Base-by-base conservation (phyloP, 148 eudicot genomes). In the Rhododendron vialii region DNA sequence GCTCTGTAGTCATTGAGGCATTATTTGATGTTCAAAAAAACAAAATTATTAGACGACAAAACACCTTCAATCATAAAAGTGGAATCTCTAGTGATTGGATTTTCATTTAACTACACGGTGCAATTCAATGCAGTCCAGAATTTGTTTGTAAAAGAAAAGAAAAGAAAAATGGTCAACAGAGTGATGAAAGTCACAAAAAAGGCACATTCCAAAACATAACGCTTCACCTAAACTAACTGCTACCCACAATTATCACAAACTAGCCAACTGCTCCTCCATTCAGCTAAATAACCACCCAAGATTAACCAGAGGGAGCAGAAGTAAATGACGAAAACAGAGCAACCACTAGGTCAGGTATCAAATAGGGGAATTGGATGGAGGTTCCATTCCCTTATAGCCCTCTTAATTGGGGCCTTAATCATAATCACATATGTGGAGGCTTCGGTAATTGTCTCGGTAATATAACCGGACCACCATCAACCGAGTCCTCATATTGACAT, bases 361-460 rank as follows among this genome's bases (percentile, higher is more conserved):
- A 13, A 26, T 7, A 76, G 45, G 48, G 48, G 90, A 38, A 63
- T 88, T 35, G 47, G 86, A 85, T 86, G 81, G 85, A 85, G 80
- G 38, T 85, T 90, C 20, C 90, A 83, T 7, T 35, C 84, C 26
- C 86, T 88, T 2, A 87, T 87, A 3, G n/a, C 82, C 0, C 20
- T 88, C 47, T 77, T 88, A 38, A 38, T 85, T 7, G 45, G 59
- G 26, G 83, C 82, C 35, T 73, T 90, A 6, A 18, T 88, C 4
- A 85, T 88, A 2, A 85, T 83, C 18, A 88, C 78, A 7, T 10
- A 2, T 24, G n/a, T n/a, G n/a, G n/a, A n/a, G n/a, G n/a, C n/a
- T n/a, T n/a, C n/a, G n/a, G n/a, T n/a, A n/a, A n/a, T n/a, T n/a
- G n/a, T n/a, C n/a, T n/a, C n/a, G n/a, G n/a, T n/a, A n/a, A n/a